Evolutionary conservation across 805 yeast species (phyloP), one percentile per base, ranked within the genome.

Genomic region (Candida quercuum): DNA sequence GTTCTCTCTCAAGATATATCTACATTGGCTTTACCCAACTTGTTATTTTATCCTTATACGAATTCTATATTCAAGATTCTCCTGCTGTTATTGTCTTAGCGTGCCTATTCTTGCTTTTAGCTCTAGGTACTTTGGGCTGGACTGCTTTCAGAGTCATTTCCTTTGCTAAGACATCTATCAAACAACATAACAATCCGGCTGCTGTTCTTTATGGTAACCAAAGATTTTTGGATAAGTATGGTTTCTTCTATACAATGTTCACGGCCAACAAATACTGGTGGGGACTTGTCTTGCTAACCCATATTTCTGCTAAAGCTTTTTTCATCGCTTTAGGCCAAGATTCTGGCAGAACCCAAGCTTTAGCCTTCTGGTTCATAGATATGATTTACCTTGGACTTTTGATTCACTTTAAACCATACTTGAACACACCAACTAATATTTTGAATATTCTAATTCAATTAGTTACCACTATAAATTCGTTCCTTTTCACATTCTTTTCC

Each of bases 211-310:
- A 87, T 53, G 95, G 96, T 41, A 84, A 89, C 52, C 69, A 78
- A 32, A 63, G 65, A 21, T 71, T 86, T 24, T 71, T 88, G 55
- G 75, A 80, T 65, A 82, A 82, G 56, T 88, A 81, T 56, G 96
- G 96, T 0, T 89, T 82, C 62, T 76, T 88, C 52, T 89, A 88
- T 63, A 84, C 95, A 13, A 87, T 86, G 88, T 88, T 82, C 61
- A 74, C 76, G 45, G 94, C 96, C 16, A 67, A 68, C 19, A 78
- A 71, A 52, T 88, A 85, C 63, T 89, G 88, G 86, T 89, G 89
- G 72, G 86, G 91, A 41, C 63, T 71, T 14, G 80, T 84, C 2
- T 58, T 81, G 35, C 52, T 87, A 28, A 57, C 58, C 4, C 84
- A 86, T 60, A 69, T 72, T 37, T 71, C 84, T 28, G 52, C 82